Evolutionary conservation across 805 yeast genomes (phyloP), one percentile per base, ranked within the genome.

Genomic region (Lachancea nothofagi): DNA sequence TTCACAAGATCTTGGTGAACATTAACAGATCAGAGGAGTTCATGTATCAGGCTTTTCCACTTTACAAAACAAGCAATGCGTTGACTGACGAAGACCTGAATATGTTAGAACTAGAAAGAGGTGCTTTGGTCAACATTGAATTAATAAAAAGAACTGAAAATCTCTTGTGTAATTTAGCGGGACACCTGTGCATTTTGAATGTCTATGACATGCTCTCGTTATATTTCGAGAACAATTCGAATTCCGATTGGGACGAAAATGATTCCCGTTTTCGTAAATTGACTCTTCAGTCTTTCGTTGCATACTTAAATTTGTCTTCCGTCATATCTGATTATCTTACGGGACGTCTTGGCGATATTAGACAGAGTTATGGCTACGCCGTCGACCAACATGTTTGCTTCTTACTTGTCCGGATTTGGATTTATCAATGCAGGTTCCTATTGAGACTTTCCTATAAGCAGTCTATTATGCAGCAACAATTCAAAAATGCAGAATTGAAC

Each of bases 221-320:
- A 7, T 29, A 49, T 42, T 53, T 53, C 33, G 57, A 53, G 37
- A 42, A 24, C 19, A 37, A 18, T 20, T 34, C 13, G 24, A 32
- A 10, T 4, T 31, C 20, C 7, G 30, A 44, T 14, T 27, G 32
- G 14, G 43, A 41, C 27, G 36, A 9, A 14, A 41, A 36, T 29
- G 34, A 34, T 23, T n/a, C 9, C 10, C 37, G 38, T 26, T 49
- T 40, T 31, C 47, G 48, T 10, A 29, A 23, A 5, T 44, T 46
- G 19, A 24, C 31, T 12, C 12, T 34, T 7, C 13, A 25, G 9
- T n/a, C 38, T 10, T 25, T 34, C 15, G 10, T 8, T 12, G 20
- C 25, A 18, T 34, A 34, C 22, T 13, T 34, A 25, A 19, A n/a
- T 14, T 17, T 34, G 9, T 21, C 38, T 25, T 15, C 10, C 13